Conservation (phyloP, 139 green algal genomes). For the Volvox africanus region DNA sequence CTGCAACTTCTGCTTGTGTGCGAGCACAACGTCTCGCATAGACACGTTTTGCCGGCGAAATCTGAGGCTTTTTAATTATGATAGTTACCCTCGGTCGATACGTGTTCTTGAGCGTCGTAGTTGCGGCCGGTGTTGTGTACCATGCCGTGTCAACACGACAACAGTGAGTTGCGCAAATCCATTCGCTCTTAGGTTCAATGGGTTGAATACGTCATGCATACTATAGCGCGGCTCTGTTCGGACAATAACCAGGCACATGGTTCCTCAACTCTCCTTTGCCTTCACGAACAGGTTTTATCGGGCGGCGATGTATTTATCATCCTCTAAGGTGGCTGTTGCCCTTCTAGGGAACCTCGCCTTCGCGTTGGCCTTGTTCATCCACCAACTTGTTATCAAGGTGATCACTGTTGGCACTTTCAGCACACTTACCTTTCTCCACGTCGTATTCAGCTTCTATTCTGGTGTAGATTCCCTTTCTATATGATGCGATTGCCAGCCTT, state of each 20-base stretch:
- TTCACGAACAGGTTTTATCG: slow-evolving; percentile 90
- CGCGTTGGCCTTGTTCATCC: slow-evolving; percentile 79
- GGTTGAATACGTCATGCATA: too few species aligned
- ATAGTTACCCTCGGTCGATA: slow-evolving; percentile 72
- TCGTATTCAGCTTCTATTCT: too few species aligned
- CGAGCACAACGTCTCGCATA: too few species aligned
- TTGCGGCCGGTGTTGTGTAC: slow-evolving; percentile 79
- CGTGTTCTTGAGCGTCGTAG: slow-evolving; percentile 62
- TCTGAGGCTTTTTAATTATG: slow-evolving; percentile 26
- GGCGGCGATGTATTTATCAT: slow-evolving; percentile 91
- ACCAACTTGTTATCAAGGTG: slow-evolving; percentile 85
- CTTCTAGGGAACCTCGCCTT: slow-evolving; percentile 95
- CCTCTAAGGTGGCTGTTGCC: slow-evolving; percentile 92
- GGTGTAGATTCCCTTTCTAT: too few species aligned
- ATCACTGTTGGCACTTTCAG: background rate
- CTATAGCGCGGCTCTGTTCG: too few species aligned
- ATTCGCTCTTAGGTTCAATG: too few species aligned
- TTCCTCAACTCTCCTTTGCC: background rate
- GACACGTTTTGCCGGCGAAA: too few species aligned
- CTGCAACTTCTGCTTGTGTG: too few species aligned
- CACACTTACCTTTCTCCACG: too few species aligned
- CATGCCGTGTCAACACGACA: slow-evolving; percentile 94
- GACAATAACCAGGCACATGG: background rate
- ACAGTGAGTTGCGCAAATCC: slow-evolving; percentile 76
- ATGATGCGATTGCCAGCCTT: too few species aligned